These are phyloP conservation scores for Rubus idaeus DNA, from an alignment of 306 rosid species.

Conservation along the genomic window DNA sequence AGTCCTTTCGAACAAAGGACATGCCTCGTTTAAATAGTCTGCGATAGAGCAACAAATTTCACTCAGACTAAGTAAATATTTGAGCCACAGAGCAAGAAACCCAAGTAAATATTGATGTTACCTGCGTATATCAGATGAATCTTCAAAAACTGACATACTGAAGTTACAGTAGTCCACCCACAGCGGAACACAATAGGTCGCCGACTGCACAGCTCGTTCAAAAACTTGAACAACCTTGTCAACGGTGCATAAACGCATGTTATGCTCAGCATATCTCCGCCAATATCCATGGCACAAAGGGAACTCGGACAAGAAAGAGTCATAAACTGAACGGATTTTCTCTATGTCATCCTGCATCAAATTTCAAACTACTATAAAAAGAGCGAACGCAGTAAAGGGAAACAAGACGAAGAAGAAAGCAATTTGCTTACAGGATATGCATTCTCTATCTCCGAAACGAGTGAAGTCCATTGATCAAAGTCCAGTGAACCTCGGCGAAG, in stretches of 20 bases:
- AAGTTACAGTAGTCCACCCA: conserved; percentile 86
- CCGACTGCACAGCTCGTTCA: conserved; percentile 68
- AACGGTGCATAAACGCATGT: conserved; percentile 44
- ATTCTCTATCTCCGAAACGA: conserved; percentile 57
- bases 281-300: conserved; percentile 92
- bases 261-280: conserved; percentile 72
- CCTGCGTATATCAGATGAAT: conserved; percentile 78
- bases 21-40: conserved; percentile 78
- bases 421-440: conserved; percentile 52
- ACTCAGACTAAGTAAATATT: neutral
- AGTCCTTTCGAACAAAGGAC: conserved; percentile 86
- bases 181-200: conserved; percentile 60
- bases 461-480: conserved; percentile 67
- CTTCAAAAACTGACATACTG: conserved; percentile 69
- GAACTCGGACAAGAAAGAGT: conserved; percentile 67
- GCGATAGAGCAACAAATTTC: conserved; percentile 20
- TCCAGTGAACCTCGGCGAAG: conserved; percentile 43
- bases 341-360: conserved; percentile 61
- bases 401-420: conserved; percentile 10
- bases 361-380: conserved; percentile 16
- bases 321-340: conserved; percentile 59
- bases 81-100: conserved; percentile 18
- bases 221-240: conserved; percentile 79
- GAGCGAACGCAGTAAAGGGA: neutral
- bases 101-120: conserved; percentile 24